phyloP scores from a whole-genome alignment of 192 early-diverging fungal species.

The Coemansia interrupta region DNA sequence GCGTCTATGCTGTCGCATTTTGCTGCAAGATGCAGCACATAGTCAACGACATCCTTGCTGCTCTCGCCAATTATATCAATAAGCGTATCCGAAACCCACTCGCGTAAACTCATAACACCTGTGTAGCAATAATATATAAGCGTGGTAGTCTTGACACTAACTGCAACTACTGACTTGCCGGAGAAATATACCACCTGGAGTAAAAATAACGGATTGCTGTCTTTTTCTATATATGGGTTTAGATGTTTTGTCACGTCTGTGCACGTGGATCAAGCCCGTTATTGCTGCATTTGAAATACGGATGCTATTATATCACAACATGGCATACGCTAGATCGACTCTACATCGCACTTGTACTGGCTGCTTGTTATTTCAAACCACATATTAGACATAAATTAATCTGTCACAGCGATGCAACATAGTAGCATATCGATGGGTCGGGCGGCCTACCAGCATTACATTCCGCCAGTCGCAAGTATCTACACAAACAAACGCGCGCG shows the following conservation, averaged over 20 bases:
- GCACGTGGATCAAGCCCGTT: constrained; percentile 7
- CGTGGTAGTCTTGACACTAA: background rate
- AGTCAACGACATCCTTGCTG: constrained; percentile 46
- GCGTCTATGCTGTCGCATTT: constrained; percentile 26
- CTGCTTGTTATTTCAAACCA: background rate
- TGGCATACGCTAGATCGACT: no score
- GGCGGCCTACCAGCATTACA: constrained; percentile 52
- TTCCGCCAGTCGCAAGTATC: constrained; percentile 33
- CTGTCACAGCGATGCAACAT: background rate
- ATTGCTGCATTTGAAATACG: background rate
- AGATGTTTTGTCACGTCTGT: no score
- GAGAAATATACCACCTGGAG: background rate
- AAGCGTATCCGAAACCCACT: constrained; percentile 48
- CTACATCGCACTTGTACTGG: no score
- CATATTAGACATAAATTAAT: background rate
- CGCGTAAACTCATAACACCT: constrained; percentile 29
- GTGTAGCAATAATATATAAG: background rate
- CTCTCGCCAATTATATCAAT: constrained; percentile 45
- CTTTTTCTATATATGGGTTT: no score
- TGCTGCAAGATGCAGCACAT: constrained; percentile 34
- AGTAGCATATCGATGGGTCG: constrained; percentile 27
- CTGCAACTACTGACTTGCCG: background rate
- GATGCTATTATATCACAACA: no score
- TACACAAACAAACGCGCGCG: background rate
- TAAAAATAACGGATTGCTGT: background rate